These are phyloP conservation scores for Wakefieldia striispora DNA, from an alignment of 768 basidiomycete genomes.

Conservation along the genomic window DNA sequence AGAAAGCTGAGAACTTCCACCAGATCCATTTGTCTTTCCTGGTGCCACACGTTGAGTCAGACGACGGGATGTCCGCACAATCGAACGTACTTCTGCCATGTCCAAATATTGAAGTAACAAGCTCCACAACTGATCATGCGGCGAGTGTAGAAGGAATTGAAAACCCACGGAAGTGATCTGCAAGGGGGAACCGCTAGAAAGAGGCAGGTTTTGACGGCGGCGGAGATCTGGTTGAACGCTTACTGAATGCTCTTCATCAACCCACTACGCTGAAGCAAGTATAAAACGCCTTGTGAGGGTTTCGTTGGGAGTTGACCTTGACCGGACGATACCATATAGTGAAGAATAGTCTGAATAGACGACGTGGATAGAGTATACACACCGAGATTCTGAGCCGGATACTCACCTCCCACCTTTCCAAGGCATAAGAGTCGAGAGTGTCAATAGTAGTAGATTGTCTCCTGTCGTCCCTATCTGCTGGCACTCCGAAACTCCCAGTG, in stretches of 20 bases:
- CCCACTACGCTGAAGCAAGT: constrained; percentile 77
- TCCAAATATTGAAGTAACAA: constrained; percentile 87
- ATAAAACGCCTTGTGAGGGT: constrained; percentile 82
- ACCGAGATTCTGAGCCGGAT: neutral
- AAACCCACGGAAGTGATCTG: constrained; percentile 94
- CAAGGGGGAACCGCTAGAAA: constrained; percentile 49
- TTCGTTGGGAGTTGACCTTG: constrained; percentile 70
- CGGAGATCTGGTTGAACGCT: constrained; percentile 21
- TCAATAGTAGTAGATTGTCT: constrained; percentile 52
- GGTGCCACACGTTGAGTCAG: constrained; percentile 16
- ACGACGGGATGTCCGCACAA: constrained; percentile 2
- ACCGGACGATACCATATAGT: constrained; percentile 96
- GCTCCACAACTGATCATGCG: constrained; percentile 95
- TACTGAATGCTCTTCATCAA: constrained; percentile 79
- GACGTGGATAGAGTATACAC: neutral
- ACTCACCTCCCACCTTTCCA: constrained; percentile 88
- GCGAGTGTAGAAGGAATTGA: constrained; percentile 92
- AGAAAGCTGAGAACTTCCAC: constrained; percentile 92
- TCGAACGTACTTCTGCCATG: constrained; percentile 66
- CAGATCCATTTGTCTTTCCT: constrained; percentile 89
- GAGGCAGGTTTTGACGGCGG: neutral
- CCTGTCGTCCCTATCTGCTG: constrained; percentile 64
- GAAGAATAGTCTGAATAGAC: constrained; percentile 76
- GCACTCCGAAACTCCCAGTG: constrained; percentile 81
- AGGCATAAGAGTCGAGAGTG: constrained; percentile 73